Conservation (phyloP, 129 eudicot genomes). For the Saposhnikovia divaricata region DNA sequence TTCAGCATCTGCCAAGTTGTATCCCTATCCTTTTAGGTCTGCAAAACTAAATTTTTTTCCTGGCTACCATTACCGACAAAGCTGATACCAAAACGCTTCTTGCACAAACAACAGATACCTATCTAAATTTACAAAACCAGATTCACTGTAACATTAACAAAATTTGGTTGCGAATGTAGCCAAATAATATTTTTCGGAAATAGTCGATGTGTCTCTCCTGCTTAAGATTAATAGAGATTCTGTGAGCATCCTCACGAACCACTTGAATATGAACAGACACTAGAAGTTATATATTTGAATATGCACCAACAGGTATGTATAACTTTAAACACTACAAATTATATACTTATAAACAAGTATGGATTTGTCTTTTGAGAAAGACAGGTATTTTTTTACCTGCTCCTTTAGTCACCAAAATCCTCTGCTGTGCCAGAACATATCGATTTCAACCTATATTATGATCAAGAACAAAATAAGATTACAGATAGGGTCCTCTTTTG, state of each 20-base stretch:
- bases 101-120: not conserved
- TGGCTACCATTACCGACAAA: not conserved
- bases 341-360: not conserved
- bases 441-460: not conserved
- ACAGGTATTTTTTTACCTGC: not conserved
- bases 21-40: not conserved
- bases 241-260: not conserved
- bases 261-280: too few relatives aligned
- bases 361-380: not conserved
- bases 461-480: not conserved
- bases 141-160: not conserved
- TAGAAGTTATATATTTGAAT: not conserved
- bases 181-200: not conserved
- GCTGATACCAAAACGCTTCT: not conserved
- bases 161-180: not conserved
- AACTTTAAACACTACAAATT: too few relatives aligned
- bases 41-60: not conserved
- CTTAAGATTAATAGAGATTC: not conserved
- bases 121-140: not conserved
- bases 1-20: conserved; percentile 1
- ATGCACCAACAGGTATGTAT: not conserved
- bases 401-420: not conserved
- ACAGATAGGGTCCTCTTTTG: not conserved
- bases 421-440: not conserved
- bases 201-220: not conserved